Evolutionary conservation across 306 rosid species (phyloP), one percentile per base, ranked within the genome.

Genomic region (Fragaria iinumae): DNA sequence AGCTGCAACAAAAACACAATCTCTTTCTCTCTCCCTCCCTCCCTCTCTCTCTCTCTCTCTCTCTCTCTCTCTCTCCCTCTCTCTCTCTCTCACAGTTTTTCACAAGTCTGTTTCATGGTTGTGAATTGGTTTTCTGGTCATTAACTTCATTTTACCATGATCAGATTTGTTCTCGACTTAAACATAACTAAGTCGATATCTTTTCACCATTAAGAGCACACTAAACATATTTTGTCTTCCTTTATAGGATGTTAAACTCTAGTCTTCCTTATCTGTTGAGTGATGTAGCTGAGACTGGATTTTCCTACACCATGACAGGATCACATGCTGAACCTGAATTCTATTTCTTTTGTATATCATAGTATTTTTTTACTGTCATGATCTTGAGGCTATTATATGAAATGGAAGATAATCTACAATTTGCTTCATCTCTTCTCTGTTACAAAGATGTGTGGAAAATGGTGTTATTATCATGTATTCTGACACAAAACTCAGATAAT

Each of bases 401-500:
- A 20, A 7, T 16, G 25, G 29, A 55, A 55, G 23, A 55, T 50
- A 50, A 18, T 4, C 4, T 17, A 16, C 56, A 50, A 50, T 50
- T 50, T 50, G 56, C 21, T 50, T 50, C 8, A 18, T 50, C 56
- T 50, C 56, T 50, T 39, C 44, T 39, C 44, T 39, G 44, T 39
- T 6, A 39, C 44, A 39, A 39, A 39, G 44, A 39, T 39, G 44
- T 39, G 7, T 17, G 21, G 56, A 50, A 36, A 63, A 27, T 63
- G 80, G 25, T 76, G 69, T 57, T 85, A 23, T 21, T 56, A 60
- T 18, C 38, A 39, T 60, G 66, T 27, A 25, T 60, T 60, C 66
- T 4, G 66, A 60, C 34, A 11, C 29, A 10, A 25, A 25, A 23
- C 65, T 59, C 2, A 1, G 36, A 59, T 25, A 57, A n/a, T 56